Evolutionary conservation across 345 rosid genomes (phyloP), one percentile per base, ranked within the genome.

Genomic region (Pistacia vera): DNA sequence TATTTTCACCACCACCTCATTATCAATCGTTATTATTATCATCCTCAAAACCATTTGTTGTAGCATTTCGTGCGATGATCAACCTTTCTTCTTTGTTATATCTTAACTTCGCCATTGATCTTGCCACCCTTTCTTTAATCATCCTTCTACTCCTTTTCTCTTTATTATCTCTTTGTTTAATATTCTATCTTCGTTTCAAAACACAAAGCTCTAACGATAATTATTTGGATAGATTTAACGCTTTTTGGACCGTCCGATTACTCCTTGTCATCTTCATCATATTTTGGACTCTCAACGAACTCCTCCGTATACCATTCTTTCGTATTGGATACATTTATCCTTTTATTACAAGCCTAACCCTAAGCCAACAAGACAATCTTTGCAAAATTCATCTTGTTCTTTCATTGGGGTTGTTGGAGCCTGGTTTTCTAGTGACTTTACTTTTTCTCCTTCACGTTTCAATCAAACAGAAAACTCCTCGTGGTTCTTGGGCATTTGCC

Each of bases 201-300:
- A 83, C 97, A 17, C 84, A 77, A 3, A 33, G 70, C 69, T 81
- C 87, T 41, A 81, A 41, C 0, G 46, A 41, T 41, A 41, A 60
- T 25, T 82, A 82, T 66, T 76, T 91, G 18, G 82, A 81, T 41
- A 75, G 71, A 18, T 89, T 91, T 78, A 88, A 88, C 74, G 77
- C 93, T 54, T 92, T 90, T 18, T 91, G 92, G 93, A 77, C 85
- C 66, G 88, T 88, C 74, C 84, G 93, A 2, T 84, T 86, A 38
- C 85, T 90, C 36, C 87, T 90, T 28, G 87, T 90, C 71, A 35
- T 79, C 66, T 80, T 86, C 78, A 77, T 85, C 72, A 36, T 73
- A 12, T 77, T 88, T 13, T 89, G 93, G 93, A 74, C 85, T 12
- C 54, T 87, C 36, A 77, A 55, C 68, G 89, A 88, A 77, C 68